A percentile compares a stretch with the other conserved stretches of the same genome.
phyloP scores from a whole-genome alignment of 73 alveolate species.

The Paramecium caudatum region DNA sequence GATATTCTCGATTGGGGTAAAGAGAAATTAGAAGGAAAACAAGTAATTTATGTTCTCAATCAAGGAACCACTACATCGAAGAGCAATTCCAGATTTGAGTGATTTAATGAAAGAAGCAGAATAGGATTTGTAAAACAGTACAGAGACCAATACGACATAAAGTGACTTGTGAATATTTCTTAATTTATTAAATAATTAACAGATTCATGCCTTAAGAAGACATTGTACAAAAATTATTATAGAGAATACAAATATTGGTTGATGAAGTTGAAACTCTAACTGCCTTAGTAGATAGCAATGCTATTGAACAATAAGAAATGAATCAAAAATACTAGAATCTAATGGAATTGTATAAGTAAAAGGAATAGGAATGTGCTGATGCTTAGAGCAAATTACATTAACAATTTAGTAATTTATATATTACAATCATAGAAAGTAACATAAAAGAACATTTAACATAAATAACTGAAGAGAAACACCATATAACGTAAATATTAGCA shows the following conservation, averaged over 20 bases:
- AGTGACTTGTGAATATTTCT: constrained; percentile 15
- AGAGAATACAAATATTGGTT: constrained; percentile 22
- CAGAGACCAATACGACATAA: background rate
- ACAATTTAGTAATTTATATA: constrained; percentile 9
- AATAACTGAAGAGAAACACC: constrained; percentile 9
- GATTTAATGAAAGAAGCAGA: constrained; percentile 34
- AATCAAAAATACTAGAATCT: constrained; percentile 33
- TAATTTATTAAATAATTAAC: constrained; percentile 16
- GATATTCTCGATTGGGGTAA: constrained; percentile 27
- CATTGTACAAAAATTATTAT: constrained; percentile 6
- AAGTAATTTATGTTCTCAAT: constrained; percentile 13
- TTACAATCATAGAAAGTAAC: background rate
- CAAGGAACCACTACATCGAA: constrained; percentile 55
- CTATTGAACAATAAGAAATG: constrained; percentile 22
- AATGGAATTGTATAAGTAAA: background rate
- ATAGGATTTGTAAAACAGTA: background rate
- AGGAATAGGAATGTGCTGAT: constrained; percentile 3
- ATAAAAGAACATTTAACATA: constrained; percentile 6
- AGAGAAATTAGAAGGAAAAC: constrained; percentile 34
- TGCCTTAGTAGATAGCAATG: constrained; percentile 54
- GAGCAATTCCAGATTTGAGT: constrained; percentile 47
- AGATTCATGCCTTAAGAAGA: constrained; percentile 54
- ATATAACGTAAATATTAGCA: background rate
- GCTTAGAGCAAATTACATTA: background rate
- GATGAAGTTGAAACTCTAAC: constrained; percentile 53